A percentile compares a stretch with the other conserved stretches of the same genome.
Evolutionary conservation across 306 rosid species (phyloP).

Genomic region (Quercus bicolor): DNA sequence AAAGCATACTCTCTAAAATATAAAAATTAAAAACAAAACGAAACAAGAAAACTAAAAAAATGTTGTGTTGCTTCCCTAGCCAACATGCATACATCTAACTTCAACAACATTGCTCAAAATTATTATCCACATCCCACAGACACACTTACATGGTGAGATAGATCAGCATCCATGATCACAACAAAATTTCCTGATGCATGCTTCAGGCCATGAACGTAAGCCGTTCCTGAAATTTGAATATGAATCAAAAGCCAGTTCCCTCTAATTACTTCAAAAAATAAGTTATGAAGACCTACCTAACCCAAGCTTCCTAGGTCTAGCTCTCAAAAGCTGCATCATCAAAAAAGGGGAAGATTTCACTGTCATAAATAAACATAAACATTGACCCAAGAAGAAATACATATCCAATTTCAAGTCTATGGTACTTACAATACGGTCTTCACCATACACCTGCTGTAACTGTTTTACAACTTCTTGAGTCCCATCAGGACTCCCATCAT

Average conservation of each 20-base stretch:
- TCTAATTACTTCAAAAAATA: background rate
- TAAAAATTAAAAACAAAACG: too few species aligned
- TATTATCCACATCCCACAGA: background rate
- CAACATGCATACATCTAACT: background rate
- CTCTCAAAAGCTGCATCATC: slow-evolving; percentile 69
- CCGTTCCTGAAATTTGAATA: slow-evolving; percentile 70
- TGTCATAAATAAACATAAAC: background rate
- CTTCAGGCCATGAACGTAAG: slow-evolving; percentile 87
- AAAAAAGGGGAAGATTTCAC: background rate
- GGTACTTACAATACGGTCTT: slow-evolving; percentile 75
- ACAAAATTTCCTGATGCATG: slow-evolving; percentile 94
- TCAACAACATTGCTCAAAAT: slow-evolving; percentile 17
- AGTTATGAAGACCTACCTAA: slow-evolving; percentile 51
- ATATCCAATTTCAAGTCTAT: background rate
- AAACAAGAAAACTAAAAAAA: too few species aligned
- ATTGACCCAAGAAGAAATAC: background rate
- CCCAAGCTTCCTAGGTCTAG: slow-evolving; percentile 89
- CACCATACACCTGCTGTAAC: slow-evolving; percentile 80
- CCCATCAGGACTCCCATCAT: slow-evolving; percentile 98
- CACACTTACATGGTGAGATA: slow-evolving; percentile 81
- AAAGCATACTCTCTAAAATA: background rate
- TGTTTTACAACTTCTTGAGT: slow-evolving; percentile 83
- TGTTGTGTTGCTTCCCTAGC: background rate
- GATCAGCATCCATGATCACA: slow-evolving; percentile 95
- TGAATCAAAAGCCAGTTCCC: slow-evolving; percentile 23